Conservation (phyloP, 1,284 basidiomycete genomes). For the Trichosporon inkin region DNA sequence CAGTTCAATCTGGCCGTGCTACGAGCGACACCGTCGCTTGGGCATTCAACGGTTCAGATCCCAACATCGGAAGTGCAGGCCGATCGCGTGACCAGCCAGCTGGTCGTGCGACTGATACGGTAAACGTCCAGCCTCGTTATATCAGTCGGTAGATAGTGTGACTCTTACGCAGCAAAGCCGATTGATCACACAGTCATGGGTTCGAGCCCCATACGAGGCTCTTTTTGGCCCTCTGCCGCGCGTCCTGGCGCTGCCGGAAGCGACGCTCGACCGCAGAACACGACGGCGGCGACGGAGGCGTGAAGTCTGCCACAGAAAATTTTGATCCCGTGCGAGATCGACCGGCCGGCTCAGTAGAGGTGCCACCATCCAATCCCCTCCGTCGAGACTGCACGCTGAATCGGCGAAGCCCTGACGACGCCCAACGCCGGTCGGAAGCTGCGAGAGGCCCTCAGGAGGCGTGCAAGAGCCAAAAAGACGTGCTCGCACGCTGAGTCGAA, state of each 20-base stretch:
- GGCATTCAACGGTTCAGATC: no score
- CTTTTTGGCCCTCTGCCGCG: not conserved
- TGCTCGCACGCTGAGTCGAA: constrained; percentile 9
- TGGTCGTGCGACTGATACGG: no score
- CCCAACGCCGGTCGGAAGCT: no score
- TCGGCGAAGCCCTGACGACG: not conserved
- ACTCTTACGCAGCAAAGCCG: constrained; percentile 2
- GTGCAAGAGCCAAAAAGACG: not conserved
- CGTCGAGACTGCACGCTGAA: no score
- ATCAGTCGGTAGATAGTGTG: constrained; percentile 10
- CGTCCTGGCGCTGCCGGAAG: not conserved
- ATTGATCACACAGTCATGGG: constrained; percentile 9
- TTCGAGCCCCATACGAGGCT: constrained; percentile 9
- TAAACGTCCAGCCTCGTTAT: not conserved
- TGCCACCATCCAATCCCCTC: no score
- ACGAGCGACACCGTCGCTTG: no score
- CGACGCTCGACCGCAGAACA: not conserved
- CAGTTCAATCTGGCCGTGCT: no score
- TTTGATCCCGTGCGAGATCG: no score
- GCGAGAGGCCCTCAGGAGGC: not conserved
- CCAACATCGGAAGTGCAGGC: no score
- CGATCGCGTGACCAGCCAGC: no score
- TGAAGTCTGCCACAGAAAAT: not conserved
- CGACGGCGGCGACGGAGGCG: not conserved
- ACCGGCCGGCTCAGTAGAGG: no score